Evolutionary conservation across 352 stramenopile genomes (phyloP), one percentile per base, ranked within the genome.

Genomic region (Globisporangium takayamanum): DNA sequence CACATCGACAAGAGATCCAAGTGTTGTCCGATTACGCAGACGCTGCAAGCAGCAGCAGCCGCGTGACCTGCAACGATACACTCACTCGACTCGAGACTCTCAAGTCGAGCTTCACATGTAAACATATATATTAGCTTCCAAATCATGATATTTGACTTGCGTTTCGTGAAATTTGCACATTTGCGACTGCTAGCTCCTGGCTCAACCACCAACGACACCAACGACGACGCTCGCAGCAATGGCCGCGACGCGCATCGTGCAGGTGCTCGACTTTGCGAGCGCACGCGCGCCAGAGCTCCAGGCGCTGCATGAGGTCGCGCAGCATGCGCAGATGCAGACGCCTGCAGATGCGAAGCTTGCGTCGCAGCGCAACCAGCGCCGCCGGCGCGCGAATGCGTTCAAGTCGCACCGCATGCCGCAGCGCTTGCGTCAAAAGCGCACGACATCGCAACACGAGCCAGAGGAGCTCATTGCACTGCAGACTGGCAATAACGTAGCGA

Each of bases 221-320:
- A 15, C 41, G 16, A 46, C 41, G 41, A 46, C 41, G 10, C 16
- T 14, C 25, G 39, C 20, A 22, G 33, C n/a, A 63, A 72, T 70
- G 69, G 64, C 69, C 62, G 66, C 66, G 37, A 60, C 75, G 36
- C 74, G 79, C 58, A 72, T 93, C 59, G 55, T 88, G 48, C 78
- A 91, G 63, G 84, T 93, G 78, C 80, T 93, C 36, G 77, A 91
- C 37, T 91, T 93, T 54, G 80, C 84, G 22, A 70, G 62, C 37
- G 75, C 77, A 39, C 83, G 83, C 33, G 83, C 80, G 42, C 76
- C 76, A 8, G 83, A 93, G 74, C 79, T 93, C 10, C 73, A 86
- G 61, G 78, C 80, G 53, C 70, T 93, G 45, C 76, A 89, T 8
- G 80, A 91, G 45, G 41, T 84, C 2, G 73, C 80, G 11, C 73